Conservation (phyloP, 1,139 yeast species). For the Arxiozyma slooffiae region DNA sequence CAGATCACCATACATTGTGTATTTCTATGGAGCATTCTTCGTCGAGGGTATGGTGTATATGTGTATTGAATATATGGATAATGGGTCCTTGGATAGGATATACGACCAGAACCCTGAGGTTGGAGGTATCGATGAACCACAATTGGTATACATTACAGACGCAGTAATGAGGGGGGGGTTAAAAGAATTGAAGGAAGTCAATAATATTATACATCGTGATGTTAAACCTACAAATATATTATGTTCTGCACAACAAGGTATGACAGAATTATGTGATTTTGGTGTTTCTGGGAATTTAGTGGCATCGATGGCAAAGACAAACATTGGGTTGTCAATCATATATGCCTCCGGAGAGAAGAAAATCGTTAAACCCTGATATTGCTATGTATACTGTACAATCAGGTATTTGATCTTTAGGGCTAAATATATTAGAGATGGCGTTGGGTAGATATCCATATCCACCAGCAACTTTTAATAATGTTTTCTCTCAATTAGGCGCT, state of each 20-base stretch:
- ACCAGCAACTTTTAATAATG: slow-evolving; percentile 81
- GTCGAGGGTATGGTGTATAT: slow-evolving; percentile 96
- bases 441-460: slow-evolving; percentile 92
- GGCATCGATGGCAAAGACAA: slow-evolving; percentile 90
- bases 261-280: slow-evolving; percentile 87
- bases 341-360: slow-evolving; percentile 98
- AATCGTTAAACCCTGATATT: slow-evolving; percentile 52
- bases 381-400: slow-evolving; percentile 86
- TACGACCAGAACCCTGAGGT: slow-evolving; percentile 42
- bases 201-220: slow-evolving; percentile 91
- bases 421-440: slow-evolving; percentile 81
- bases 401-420: slow-evolving; percentile 92
- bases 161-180: slow-evolving; percentile 83
- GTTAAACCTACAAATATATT: slow-evolving; percentile 94
- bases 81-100: slow-evolving; percentile 84
- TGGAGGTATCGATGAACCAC: slow-evolving; percentile 72
- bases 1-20: slow-evolving; percentile 81
- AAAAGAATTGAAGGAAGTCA: slow-evolving; percentile 73
- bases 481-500: slow-evolving; percentile 87
- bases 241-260: slow-evolving; percentile 65
- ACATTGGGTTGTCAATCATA: slow-evolving; percentile 96
- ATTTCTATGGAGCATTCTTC: slow-evolving; percentile 93
- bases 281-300: slow-evolving; percentile 95
- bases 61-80: slow-evolving; percentile 98
- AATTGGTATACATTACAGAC: slow-evolving; percentile 72